Percentiles rank a stretch among this genome's conserved stretches.
These are phyloP conservation scores for Arthroderma sp. DNA, from an alignment of 2,329 filamentous ascomycete species.

Conservation along the genomic window DNA sequence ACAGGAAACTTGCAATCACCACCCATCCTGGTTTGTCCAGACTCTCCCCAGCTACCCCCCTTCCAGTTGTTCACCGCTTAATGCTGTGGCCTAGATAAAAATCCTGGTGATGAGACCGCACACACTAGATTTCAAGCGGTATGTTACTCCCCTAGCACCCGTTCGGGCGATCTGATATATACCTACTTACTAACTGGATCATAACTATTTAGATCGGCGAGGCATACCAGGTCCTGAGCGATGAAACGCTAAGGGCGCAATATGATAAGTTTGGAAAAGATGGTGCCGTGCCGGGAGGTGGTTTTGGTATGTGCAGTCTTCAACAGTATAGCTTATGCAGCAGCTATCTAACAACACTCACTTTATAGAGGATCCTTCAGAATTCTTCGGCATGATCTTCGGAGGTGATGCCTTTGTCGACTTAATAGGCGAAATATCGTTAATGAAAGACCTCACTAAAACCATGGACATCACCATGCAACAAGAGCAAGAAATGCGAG, in stretches of 20 bases:
- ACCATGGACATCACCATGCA: slow-evolving; percentile 97
- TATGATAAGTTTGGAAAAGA: slow-evolving; percentile 99
- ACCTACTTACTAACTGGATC: slow-evolving; percentile 6
- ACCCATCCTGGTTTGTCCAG: slow-evolving; percentile 62
- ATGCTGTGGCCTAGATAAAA: slow-evolving; percentile 58
- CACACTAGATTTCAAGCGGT: slow-evolving; percentile 90
- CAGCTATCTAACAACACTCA: slow-evolving; percentile 8
- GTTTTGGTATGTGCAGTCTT: slow-evolving; percentile 51
- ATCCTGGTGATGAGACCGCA: slow-evolving; percentile 86
- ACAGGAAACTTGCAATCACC: slow-evolving; percentile 85
- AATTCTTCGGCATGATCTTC: slow-evolving; percentile 98
- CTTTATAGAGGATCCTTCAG: slow-evolving; percentile 62
- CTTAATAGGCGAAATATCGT: slow-evolving; percentile 93
- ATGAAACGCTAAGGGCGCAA: slow-evolving; percentile 70
- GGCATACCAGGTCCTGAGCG: slow-evolving; percentile 67
- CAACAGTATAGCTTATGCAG: neutral
- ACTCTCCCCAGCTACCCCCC: neutral
- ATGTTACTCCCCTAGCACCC: slow-evolving; percentile 15
- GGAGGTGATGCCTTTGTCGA: slow-evolving; percentile 91
- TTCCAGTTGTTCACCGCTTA: slow-evolving; percentile 8
- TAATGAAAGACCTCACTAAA: slow-evolving; percentile 96
- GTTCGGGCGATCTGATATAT: slow-evolving; percentile 9
- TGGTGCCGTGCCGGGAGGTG: slow-evolving; percentile 74
- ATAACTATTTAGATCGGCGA: slow-evolving; percentile 44
- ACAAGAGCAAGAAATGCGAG: slow-evolving; percentile 57